phyloP scores from a whole-genome alignment of 2,329 filamentous ascomycete genomes.

The Cladobotryum protrusum region DNA sequence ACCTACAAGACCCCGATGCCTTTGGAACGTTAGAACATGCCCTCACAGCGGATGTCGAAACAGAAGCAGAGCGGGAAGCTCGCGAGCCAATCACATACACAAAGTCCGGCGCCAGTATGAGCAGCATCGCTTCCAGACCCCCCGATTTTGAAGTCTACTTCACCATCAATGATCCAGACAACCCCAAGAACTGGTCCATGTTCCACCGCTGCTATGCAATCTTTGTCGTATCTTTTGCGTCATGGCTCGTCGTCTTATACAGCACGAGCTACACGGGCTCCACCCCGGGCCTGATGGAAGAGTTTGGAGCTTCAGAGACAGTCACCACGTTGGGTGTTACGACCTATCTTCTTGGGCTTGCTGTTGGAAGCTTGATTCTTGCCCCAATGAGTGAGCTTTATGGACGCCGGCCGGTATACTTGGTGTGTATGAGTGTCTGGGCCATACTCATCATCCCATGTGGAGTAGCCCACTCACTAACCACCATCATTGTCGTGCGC shows the following conservation, averaged over 20 bases:
- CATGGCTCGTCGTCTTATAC: conserved; percentile 58
- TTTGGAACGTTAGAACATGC: conserved; percentile 33
- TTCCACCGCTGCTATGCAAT: conserved; percentile 38
- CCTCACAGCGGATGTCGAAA: conserved; percentile 31
- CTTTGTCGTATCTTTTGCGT: conserved; percentile 39
- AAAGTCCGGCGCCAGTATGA: conserved; percentile 36
- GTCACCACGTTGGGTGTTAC: conserved; percentile 71
- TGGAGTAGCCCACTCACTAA: conserved; percentile 61
- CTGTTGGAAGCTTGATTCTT: conserved; percentile 62
- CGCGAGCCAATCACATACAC: conserved; percentile 41
- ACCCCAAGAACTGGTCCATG: conserved; percentile 64
- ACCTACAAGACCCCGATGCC: conserved; percentile 16
- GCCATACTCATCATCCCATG: conserved; percentile 65
- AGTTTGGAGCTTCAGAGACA: conserved; percentile 55
- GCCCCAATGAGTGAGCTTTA: conserved; percentile 70
- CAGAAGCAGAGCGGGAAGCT: conserved; percentile 32
- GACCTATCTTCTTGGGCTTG: conserved; percentile 70
- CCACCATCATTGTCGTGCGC: conserved; percentile 62
- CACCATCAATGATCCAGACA: conserved; percentile 53
- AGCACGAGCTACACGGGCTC: conserved; percentile 74
- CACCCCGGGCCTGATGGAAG: conserved; percentile 59
- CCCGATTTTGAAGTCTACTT: conserved; percentile 70
- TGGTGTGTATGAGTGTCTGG: conserved; percentile 58
- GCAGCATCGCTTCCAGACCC: conserved; percentile 37
- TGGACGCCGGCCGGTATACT: conserved; percentile 62